phyloP scores from a whole-genome alignment of 129 eudicot species.

The Solidago caesia region DNA sequence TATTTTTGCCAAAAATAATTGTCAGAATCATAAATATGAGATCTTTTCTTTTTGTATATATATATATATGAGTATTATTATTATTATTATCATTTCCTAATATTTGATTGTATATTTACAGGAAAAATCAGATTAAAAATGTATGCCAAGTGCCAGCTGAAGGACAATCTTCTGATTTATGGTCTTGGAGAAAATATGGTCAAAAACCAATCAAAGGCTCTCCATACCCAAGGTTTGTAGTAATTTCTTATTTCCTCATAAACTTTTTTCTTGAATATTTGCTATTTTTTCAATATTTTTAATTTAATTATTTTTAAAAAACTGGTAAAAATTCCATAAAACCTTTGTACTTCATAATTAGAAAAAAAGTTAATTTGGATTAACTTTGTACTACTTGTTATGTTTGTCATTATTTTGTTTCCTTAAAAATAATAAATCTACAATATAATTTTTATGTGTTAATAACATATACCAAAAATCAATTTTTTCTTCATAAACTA shows the following conservation, averaged over 20 bases:
- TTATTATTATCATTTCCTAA: background rate
- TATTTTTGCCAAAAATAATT: conserved; percentile 7
- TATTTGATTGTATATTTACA: conserved; percentile 26
- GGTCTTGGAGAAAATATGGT: conserved; percentile 99
- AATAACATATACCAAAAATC: no score
- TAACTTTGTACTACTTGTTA: background rate
- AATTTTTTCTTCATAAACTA: background rate
- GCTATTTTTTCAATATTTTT: background rate
- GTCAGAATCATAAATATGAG: conserved; percentile 11
- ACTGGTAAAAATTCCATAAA: background rate
- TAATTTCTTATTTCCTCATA: background rate
- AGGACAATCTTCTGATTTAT: conserved; percentile 79
- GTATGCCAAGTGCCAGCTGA: conserved; percentile 95
- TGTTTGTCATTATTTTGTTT: background rate
- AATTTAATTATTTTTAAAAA: background rate
- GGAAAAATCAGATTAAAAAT: conserved; percentile 72
- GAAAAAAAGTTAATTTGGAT: background rate
- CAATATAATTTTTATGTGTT: no score
- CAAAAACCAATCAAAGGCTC: conserved; percentile 99
- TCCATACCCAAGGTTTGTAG: conserved; percentile 85
- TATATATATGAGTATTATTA: background rate
- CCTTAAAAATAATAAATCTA: background rate
- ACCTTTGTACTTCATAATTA: background rate
- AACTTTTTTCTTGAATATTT: background rate
- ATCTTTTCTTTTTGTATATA: background rate